Percentiles rank a stretch among this genome's conserved stretches.
These are phyloP conservation scores for Geranomyces michiganensis DNA, from an alignment of 192 early-diverging fungal genomes.

Conservation along the genomic window DNA sequence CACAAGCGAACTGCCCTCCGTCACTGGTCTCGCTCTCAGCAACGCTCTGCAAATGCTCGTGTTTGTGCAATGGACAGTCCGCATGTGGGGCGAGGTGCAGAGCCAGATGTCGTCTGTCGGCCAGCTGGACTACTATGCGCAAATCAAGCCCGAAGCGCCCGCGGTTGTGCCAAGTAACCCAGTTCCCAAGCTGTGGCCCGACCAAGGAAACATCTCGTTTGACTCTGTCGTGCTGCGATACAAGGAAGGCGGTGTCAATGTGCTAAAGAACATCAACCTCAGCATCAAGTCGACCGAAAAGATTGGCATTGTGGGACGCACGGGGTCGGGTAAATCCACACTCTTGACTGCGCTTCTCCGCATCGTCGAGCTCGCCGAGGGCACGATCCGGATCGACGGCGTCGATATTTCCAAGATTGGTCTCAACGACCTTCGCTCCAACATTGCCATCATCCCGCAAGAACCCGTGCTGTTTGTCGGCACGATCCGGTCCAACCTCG, in stretches of 20 bases:
- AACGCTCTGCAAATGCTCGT: conserved; percentile 69
- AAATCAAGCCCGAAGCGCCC: conserved; percentile 44
- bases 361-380: conserved; percentile 53
- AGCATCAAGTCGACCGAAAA: conserved; percentile 70
- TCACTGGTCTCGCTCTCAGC: conserved; percentile 64
- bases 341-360: conserved; percentile 57
- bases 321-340: conserved; percentile 81
- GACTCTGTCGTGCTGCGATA: conserved; percentile 69
- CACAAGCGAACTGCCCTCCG: conserved; percentile 40
- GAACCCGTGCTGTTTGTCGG: conserved; percentile 74
- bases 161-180: conserved; percentile 36
- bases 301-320: conserved; percentile 89
- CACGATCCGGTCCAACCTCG: conserved; percentile 83
- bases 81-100: conserved; percentile 61
- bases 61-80: conserved; percentile 66
- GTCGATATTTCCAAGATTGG: conserved; percentile 69
- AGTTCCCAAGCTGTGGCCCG: conserved; percentile 33
- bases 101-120: conserved; percentile 64
- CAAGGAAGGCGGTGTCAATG: conserved; percentile 62
- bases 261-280: conserved; percentile 79
- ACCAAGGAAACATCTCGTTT: conserved; percentile 61
- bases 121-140: conserved; percentile 59
- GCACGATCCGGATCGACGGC: conserved; percentile 72
- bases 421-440: conserved; percentile 66
- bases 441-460: conserved; percentile 89